Evolutionary conservation across 352 stramenopile genomes (phyloP).

Genomic region (Thraustochytrium striatum): DNA sequence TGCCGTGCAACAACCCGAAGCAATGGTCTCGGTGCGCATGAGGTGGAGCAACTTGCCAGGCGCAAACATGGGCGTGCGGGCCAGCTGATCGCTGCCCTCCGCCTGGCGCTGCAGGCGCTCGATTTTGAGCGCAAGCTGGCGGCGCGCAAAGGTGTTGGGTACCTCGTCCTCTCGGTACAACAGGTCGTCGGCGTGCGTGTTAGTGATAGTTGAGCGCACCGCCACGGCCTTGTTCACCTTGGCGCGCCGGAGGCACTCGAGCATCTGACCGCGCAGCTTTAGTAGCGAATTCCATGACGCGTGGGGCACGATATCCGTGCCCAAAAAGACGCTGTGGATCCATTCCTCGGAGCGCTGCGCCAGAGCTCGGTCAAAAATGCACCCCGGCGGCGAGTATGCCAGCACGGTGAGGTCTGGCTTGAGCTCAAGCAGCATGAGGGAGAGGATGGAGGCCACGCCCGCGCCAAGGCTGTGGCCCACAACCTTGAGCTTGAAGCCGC

Average conservation of each 20-base stretch:
- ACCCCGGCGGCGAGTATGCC: constrained; percentile 65
- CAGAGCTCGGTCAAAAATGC: constrained; percentile 63
- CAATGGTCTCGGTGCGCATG: constrained; percentile 14
- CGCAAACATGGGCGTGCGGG: constrained; percentile 29
- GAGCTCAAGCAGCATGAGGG: constrained; percentile 62
- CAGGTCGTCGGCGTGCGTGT: constrained; percentile 60
- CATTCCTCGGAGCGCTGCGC: constrained; percentile 60
- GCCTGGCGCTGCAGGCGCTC: background rate
- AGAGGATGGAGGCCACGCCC: constrained; percentile 63
- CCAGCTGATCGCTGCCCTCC: constrained; percentile 35
- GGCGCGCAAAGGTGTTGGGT: constrained; percentile 50
- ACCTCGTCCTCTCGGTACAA: constrained; percentile 58
- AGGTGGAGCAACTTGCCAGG: constrained; percentile 34
- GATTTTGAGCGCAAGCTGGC: constrained; percentile 10
- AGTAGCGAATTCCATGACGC: constrained; percentile 65
- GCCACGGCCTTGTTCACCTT: constrained; percentile 70
- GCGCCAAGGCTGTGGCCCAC: constrained; percentile 67
- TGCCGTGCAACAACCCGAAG: background rate
- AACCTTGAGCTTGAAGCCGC: constrained; percentile 62
- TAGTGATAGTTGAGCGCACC: constrained; percentile 51
- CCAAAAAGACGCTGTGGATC: constrained; percentile 64
- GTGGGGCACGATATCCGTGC: constrained; percentile 67
- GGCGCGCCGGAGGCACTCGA: constrained; percentile 63
- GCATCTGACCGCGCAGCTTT: constrained; percentile 63
- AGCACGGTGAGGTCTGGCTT: constrained; percentile 62